Evolutionary conservation across 495 filamentous ascomycete species (phyloP), one percentile per base, ranked within the genome.

Genomic region (Evansstolkia leycettana): DNA sequence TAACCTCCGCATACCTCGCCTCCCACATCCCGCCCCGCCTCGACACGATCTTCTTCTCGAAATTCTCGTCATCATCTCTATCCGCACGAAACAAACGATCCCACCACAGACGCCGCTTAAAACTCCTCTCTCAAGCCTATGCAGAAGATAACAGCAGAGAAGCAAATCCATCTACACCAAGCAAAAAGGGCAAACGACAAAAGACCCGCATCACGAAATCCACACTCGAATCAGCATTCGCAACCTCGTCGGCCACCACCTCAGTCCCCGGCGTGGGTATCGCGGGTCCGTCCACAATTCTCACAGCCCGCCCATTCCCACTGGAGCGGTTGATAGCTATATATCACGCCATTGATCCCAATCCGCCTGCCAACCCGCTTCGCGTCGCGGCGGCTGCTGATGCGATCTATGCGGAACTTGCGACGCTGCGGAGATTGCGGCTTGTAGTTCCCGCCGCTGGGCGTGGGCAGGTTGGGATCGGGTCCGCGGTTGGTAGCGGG

Each of bases 321-420:
- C 60, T 95, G 7, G 90, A 98, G 61, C 69, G 90, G 3, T 65
- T 94, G 57, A 61, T 93, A 14, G 85, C 89, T 0, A 92, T 98
- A 17, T 87, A 89, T 45, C 76, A 80, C 17, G 78, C 81, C 1
- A 77, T 95, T 28, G 59, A 81, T 23, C 78, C 79, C 1, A 78
- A 87, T 38, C 73, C 62, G 8, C 56, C 74, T 1, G 50, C 65
- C 7, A 70, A 68, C 15, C 57, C 76, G 42, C 66, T 75, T 10
- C 49, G 55, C 19, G 43, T 48, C 17, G 48, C 47, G 12, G 64
- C 54, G 0, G 64, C 70, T 14, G 66, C 71, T 23, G 74, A 75
- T n/a, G 73, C 81, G 34, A 62, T 82, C 6, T 74, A 75, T 33
- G 72, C 72, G 46, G 78, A 82, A 41, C 68, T 95, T 19, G 78